Evolutionary conservation across 805 yeast species (phyloP).

Genomic region (Cephaloascus albidus): DNA sequence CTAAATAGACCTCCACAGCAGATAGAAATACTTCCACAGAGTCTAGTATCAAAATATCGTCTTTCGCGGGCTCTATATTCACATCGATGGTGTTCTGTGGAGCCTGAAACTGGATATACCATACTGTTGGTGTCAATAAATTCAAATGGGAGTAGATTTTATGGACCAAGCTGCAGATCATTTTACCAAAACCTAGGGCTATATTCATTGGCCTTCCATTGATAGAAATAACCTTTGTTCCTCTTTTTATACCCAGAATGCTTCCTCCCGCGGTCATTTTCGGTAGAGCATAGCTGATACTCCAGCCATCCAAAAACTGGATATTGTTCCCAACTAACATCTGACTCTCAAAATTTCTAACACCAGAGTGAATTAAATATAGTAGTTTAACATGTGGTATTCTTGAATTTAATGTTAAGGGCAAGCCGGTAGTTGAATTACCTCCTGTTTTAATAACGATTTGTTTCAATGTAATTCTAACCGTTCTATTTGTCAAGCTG

Average conservation of each 20-base stretch:
- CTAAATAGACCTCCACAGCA: slow-evolving; percentile 10
- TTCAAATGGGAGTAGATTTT: slow-evolving; percentile 11
- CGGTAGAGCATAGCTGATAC: slow-evolving; percentile 17
- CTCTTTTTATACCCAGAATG: slow-evolving; percentile 9
- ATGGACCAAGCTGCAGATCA: slow-evolving; percentile 11
- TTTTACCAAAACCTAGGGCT: slow-evolving; percentile 18
- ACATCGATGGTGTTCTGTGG: slow-evolving; percentile 14
- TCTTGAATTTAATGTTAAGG: no score
- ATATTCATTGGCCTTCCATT: slow-evolving; percentile 20
- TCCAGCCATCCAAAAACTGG: slow-evolving; percentile 2
- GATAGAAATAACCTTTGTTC: slow-evolving; percentile 17
- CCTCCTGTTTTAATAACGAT: slow-evolving; percentile 9
- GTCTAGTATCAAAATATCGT: slow-evolving; percentile 25
- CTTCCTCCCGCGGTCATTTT: slow-evolving; percentile 18
- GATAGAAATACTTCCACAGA: no score
- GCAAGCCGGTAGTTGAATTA: no score
- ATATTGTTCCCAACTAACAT: slow-evolving; percentile 1
- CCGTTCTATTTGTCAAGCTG: slow-evolving; percentile 15
- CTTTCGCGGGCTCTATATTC: slow-evolving; percentile 35
- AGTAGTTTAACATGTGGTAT: no score
- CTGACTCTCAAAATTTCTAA: slow-evolving; percentile 1
- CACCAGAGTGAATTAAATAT: background rate
- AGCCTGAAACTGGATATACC: slow-evolving; percentile 15
- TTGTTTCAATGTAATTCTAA: slow-evolving; percentile 18
- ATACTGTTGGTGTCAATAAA: slow-evolving; percentile 17